Evolutionary conservation across 306 rosid genomes (phyloP).

Genomic region (Vigna radiata): DNA sequence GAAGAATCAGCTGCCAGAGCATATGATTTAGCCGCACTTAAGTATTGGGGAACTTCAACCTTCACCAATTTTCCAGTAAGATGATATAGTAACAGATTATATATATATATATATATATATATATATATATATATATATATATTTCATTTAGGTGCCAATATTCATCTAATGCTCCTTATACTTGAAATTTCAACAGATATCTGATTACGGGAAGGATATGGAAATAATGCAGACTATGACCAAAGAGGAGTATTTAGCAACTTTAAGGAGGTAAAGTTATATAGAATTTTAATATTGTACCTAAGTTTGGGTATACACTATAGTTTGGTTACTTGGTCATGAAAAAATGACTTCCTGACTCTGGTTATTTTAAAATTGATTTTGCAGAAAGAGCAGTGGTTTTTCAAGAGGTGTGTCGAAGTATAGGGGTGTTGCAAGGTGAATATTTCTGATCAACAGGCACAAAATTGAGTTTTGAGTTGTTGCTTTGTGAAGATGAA

Average conservation of each 20-base stretch:
- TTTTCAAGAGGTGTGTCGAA: slow-evolving; percentile 95
- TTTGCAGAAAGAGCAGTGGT: slow-evolving; percentile 84
- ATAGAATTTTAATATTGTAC: neutral
- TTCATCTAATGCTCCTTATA: slow-evolving; percentile 2
- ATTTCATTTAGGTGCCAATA: neutral
- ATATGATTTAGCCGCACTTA: slow-evolving; percentile 84
- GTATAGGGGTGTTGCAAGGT: slow-evolving; percentile 96
- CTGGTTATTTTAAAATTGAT: neutral
- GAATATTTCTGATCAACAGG: slow-evolving; percentile 11
- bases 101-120: no score
- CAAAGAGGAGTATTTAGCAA: slow-evolving; percentile 83
- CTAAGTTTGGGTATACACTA: neutral
- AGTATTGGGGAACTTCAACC: slow-evolving; percentile 79
- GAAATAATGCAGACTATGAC: slow-evolving; percentile 78
- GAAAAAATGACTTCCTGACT: neutral
- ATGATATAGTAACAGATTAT: neutral
- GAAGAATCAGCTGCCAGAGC: slow-evolving; percentile 91
- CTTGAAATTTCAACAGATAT: slow-evolving; percentile 47
- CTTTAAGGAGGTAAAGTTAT: slow-evolving; percentile 68
- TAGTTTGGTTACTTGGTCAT: neutral
- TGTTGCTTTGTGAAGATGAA: slow-evolving; percentile 30
- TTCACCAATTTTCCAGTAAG: slow-evolving; percentile 78
- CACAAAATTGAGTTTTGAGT: slow-evolving; percentile 8
- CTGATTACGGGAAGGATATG: slow-evolving; percentile 70
- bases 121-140: no score